Evolutionary conservation across 768 basidiomycete genomes (phyloP).

Genomic region (Panellus pusillus): DNA sequence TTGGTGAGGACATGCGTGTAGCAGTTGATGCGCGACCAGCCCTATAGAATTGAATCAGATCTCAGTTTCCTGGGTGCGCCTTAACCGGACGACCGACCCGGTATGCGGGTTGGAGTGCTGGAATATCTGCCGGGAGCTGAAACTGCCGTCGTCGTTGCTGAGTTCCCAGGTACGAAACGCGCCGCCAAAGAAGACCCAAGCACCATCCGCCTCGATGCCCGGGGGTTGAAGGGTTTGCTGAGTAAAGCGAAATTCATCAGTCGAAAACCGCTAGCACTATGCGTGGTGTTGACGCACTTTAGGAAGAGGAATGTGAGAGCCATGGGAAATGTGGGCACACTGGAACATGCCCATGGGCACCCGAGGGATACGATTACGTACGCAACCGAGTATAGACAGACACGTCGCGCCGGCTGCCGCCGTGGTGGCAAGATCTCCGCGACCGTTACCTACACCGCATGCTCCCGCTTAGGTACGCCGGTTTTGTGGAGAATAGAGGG

Average conservation of each 20-base stretch:
- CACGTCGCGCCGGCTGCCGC: too few relatives aligned
- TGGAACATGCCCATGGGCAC: too few relatives aligned
- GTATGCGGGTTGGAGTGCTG: slow-evolving; percentile 26
- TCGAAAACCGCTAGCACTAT: too few relatives aligned
- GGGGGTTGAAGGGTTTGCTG: slow-evolving; percentile 24
- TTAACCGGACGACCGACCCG: neutral
- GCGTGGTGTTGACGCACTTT: slow-evolving; percentile 14
- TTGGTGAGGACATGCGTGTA: slow-evolving; percentile 19
- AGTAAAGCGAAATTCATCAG: neutral
- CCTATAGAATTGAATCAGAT: slow-evolving; percentile 1
- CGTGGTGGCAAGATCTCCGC: too few relatives aligned
- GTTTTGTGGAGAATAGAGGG: too few relatives aligned
- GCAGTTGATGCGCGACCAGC: slow-evolving; percentile 27
- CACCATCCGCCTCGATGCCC: slow-evolving; percentile 25
- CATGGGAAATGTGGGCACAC: slow-evolving; percentile 6
- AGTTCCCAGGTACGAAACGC: slow-evolving; percentile 26
- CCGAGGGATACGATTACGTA: too few relatives aligned
- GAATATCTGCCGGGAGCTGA: slow-evolving; percentile 26
- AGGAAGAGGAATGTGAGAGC: slow-evolving; percentile 25
- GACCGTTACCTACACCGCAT: too few relatives aligned
- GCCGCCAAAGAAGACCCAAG: slow-evolving; percentile 28
- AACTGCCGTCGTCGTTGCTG: slow-evolving; percentile 15
- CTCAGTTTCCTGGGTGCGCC: neutral
- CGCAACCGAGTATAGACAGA: too few relatives aligned
- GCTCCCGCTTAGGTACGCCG: too few relatives aligned